Evolutionary conservation across 306 rosid species (phyloP).

Genomic region (Phaseolus lunatus): DNA sequence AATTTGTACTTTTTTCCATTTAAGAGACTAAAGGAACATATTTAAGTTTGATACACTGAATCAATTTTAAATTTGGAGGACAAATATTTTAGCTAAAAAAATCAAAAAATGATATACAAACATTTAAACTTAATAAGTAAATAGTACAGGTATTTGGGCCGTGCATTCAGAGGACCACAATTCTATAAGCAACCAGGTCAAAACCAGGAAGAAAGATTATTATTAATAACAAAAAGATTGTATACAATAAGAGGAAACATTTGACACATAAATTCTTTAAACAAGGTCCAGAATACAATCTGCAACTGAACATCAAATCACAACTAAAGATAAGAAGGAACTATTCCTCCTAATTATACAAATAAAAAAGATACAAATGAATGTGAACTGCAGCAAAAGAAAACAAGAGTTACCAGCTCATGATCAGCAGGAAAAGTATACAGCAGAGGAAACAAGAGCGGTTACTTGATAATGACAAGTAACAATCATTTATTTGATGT

Average conservation of each 20-base stretch:
- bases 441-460: neutral
- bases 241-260: neutral
- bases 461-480: constrained; percentile 34
- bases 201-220: neutral
- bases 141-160: neutral
- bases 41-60: too few species aligned
- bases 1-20: too few species aligned
- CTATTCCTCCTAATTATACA: too few species aligned
- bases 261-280: too few species aligned
- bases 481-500: constrained; percentile 38
- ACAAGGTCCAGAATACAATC: too few species aligned
- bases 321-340: too few species aligned
- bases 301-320: too few species aligned
- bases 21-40: too few species aligned
- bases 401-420: neutral
- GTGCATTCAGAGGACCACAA: neutral
- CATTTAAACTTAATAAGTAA: neutral
- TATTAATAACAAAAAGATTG: neutral
- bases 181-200: neutral
- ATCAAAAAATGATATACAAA: too few species aligned
- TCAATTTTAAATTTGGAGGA: too few species aligned
- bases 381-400: neutral
- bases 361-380: neutral
- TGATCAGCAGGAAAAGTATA: neutral
- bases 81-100: too few species aligned